These are phyloP conservation scores for Eutrema heterophyllum DNA, from an alignment of 345 rosid species.

Conservation along the genomic window DNA sequence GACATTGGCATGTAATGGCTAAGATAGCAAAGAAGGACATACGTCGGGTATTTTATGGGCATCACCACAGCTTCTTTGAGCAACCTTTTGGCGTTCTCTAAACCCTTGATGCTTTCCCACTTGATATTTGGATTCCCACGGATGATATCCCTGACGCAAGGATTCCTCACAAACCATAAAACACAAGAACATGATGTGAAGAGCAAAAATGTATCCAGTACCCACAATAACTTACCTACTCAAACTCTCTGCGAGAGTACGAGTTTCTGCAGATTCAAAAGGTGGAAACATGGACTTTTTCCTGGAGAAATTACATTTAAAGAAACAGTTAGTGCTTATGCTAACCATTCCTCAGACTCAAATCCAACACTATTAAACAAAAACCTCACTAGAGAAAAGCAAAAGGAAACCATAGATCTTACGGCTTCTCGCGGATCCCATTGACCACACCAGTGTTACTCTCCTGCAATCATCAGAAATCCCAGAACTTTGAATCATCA, in stretches of 20 bases:
- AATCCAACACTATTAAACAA: not conserved
- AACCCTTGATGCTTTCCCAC: conserved; percentile 94
- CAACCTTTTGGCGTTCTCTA: conserved; percentile 79
- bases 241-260: conserved; percentile 79
- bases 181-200: not conserved
- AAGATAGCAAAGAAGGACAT: conserved; percentile 20
- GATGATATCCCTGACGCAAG: conserved; percentile 69
- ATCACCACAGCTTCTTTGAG: conserved; percentile 99
- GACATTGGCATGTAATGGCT: not conserved
- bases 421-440: conserved; percentile 56
- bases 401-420: conserved; percentile 20
- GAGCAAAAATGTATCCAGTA: not conserved
- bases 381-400: not conserved
- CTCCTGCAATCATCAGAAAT: conserved; percentile 35
- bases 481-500: not conserved
- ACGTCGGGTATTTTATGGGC: conserved; percentile 99
- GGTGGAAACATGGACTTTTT: conserved; percentile 77
- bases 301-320: conserved; percentile 36
- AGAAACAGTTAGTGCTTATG: not conserved
- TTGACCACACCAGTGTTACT: conserved; percentile 38
- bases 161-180: not conserved
- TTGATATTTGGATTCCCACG: conserved; percentile 90
- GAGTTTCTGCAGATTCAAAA: conserved; percentile 84
- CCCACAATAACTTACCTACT: conserved; percentile 51
- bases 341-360: conserved; percentile 8